Evolutionary conservation across 2,329 filamentous ascomycete species (phyloP), one percentile per base, ranked within the genome.

Genomic region (Epichloe brachyelytri): DNA sequence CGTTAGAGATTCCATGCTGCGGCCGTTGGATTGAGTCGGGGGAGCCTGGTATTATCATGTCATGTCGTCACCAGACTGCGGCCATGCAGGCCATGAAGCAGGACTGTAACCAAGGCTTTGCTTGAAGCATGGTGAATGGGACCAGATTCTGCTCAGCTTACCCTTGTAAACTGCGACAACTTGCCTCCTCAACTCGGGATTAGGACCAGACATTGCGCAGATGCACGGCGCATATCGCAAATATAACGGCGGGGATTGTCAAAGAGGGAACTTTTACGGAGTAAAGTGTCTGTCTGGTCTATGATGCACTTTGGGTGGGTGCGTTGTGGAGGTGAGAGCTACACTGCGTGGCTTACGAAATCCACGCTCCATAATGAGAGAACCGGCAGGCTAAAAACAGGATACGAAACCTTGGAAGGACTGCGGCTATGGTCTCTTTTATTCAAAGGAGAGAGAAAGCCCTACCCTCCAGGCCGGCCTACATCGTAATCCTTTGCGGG

Each of bases 131-230:
- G 37, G 26, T 30, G n/a, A 39, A 7, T 14, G 22, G 15, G 14
- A 26, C 7, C 17, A 41, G n/a, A 49, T 5, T 2, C 2, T 6
- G 10, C 5, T 7, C 5, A 15, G n/a, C 48, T 39, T 30, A 88
- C 88, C 86, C 81, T 95, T 96, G 73, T 95, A 96, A 53, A 95
- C 80, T 38, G 78, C 76, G 56, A 95, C 86, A 44, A 95, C 90
- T 63, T 93, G 80, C 53, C 79, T 75, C 50, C 88, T 81, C 30
- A 96, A 75, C 54, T 78, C 70, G 2, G 72, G 68, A 57, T 78
- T 83, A 0, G 68, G 60, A 19, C 48, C 51, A 44, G 54, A 55
- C 65, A 65, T 67, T 37, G 44, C 30, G 44, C 20, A 34, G 14
- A 19, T 7, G 48, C 14, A 36, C 33, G 12, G 45, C 45, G 36